phyloP scores from a whole-genome alignment of 2,329 filamentous ascomycete genomes.

The Fusarium penzigii region DNA sequence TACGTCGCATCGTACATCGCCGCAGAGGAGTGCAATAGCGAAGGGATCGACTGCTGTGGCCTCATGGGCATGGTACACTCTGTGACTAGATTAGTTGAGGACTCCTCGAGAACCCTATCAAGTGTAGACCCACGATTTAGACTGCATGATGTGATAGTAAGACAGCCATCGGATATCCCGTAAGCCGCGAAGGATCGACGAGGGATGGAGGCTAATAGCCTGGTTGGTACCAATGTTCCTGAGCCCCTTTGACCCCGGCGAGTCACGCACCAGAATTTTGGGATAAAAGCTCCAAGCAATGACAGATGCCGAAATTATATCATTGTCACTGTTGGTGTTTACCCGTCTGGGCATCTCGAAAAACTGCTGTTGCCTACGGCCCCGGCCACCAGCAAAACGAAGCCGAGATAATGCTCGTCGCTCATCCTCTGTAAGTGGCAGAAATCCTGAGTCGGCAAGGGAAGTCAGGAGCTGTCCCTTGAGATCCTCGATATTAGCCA shows the following conservation, averaged over 20 bases:
- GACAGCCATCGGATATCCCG: slow-evolving; percentile 77
- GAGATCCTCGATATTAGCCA: slow-evolving; percentile 91
- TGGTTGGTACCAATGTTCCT: slow-evolving; percentile 94
- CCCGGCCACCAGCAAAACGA: slow-evolving; percentile 55
- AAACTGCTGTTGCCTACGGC: slow-evolving; percentile 69
- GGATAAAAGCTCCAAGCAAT: slow-evolving; percentile 96
- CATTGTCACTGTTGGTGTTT: slow-evolving; percentile 76
- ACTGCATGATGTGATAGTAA: slow-evolving; percentile 98
- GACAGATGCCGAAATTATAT: slow-evolving; percentile 75
- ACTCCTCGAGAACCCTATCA: neutral
- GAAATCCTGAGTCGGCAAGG: slow-evolving; percentile 81
- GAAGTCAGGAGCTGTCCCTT: slow-evolving; percentile 88
- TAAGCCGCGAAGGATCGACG: slow-evolving; percentile 80
- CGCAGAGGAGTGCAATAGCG: slow-evolving; percentile 80
- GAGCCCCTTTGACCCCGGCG: slow-evolving; percentile 69
- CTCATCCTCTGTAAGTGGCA: slow-evolving; percentile 74
- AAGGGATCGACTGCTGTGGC: slow-evolving; percentile 81
- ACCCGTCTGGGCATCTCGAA: slow-evolving; percentile 79
- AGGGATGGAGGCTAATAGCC: slow-evolving; percentile 80
- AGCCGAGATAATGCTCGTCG: slow-evolving; percentile 66
- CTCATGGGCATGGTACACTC: slow-evolving; percentile 86
- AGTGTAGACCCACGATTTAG: slow-evolving; percentile 62
- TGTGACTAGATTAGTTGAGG: slow-evolving; percentile 35
- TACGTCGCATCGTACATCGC: slow-evolving; percentile 85
- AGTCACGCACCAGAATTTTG: slow-evolving; percentile 81